These are phyloP conservation scores for Myriosclerotinia curreyana DNA, from an alignment of 2,329 filamentous ascomycete genomes.

Conservation along the genomic window DNA sequence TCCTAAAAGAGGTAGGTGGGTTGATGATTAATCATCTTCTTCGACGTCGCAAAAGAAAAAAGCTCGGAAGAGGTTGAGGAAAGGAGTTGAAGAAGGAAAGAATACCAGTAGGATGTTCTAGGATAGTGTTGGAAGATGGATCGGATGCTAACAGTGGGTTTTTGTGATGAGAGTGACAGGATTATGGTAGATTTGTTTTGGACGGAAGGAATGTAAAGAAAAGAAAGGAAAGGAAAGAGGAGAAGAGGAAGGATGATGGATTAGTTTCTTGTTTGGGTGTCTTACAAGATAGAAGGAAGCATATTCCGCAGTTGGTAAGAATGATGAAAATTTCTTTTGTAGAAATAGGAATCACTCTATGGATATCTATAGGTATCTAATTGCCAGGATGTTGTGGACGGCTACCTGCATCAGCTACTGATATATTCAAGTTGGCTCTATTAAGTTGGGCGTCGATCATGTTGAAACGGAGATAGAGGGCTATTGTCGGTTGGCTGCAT, in stretches of 20 bases:
- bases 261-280: no score
- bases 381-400: background rate
- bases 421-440: background rate
- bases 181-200: background rate
- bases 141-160: no score
- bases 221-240: no score
- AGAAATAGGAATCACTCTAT: background rate
- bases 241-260: no score
- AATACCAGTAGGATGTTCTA: background rate
- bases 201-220: background rate
- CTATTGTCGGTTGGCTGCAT: background rate
- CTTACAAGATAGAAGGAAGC: no score
- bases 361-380: background rate
- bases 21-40: background rate
- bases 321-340: background rate
- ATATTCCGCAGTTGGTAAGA: background rate
- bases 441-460: background rate
- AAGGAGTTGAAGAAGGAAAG: background rate
- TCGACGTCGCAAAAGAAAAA: background rate
- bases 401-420: background rate
- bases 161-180: background rate
- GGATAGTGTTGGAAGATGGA: background rate
- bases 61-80: no score
- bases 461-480: background rate
- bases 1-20: background rate